Conservation (phyloP, 176 grass and related monocot species). For the Secale cereale region DNA sequence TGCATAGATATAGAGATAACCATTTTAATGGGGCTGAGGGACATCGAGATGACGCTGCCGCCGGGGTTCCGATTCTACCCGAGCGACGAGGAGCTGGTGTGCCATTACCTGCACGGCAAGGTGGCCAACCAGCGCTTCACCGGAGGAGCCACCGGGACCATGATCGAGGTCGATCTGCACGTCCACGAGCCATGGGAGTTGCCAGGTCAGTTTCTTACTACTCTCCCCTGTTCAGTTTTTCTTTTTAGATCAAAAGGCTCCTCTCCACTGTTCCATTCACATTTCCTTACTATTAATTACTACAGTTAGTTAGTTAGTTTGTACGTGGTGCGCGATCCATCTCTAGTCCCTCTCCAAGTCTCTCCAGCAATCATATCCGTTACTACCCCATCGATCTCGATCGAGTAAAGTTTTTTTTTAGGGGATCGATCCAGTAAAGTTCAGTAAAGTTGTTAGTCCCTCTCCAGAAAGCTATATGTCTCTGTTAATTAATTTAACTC, state of each 20-base stretch:
- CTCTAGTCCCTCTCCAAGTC: background rate
- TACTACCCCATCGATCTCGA: background rate
- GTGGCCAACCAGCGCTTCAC: conserved; percentile 51
- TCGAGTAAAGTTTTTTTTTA: too few relatives aligned
- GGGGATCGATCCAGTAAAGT: too few relatives aligned
- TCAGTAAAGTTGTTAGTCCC: background rate
- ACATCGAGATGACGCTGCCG: conserved; percentile 71
- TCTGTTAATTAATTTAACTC: background rate
- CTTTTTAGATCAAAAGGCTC: too few relatives aligned
- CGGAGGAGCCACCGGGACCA: conserved; percentile 21
- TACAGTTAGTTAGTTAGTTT: too few relatives aligned
- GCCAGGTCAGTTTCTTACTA: conserved; percentile 37
- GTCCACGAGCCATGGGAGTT: conserved; percentile 75
- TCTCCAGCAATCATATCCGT: background rate
- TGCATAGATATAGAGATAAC: too few relatives aligned
- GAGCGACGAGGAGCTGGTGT: conserved; percentile 73
- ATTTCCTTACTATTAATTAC: too few relatives aligned
- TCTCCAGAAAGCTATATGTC: conserved; percentile 21
- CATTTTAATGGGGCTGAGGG: conserved; percentile 46
- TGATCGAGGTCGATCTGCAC: conserved; percentile 82
- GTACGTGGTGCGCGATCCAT: too few relatives aligned
- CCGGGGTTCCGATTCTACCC: conserved; percentile 75
- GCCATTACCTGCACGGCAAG: conserved; percentile 73
- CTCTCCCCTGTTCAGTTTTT: too few relatives aligned
- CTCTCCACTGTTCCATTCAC: too few relatives aligned